Base-by-base conservation (phyloP, 139 green algal species). In the Nannochloris sp. region DNA sequence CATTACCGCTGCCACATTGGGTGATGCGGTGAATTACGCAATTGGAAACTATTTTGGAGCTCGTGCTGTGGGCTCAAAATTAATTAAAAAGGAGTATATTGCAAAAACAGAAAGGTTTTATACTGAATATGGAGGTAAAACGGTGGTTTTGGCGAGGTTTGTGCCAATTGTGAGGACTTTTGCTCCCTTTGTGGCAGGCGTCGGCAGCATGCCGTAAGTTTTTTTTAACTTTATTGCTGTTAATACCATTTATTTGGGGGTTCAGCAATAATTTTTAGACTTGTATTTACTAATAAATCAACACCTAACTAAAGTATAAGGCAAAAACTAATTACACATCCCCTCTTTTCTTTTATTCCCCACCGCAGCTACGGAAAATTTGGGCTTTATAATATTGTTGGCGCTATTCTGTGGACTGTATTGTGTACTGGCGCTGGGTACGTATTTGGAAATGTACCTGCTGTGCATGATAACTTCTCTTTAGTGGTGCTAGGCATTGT, bases 131-230 rank as follows among this genome's bases (percentile, higher is more conserved):
- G 89, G 89, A 12, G 86, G 81, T 62, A 93, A 93, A 71, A 90
- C 88, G 5, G 77, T 97, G 14, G 88, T 97, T 37, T 75, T 97
- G 51, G 90, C 88, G 3, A 81, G 90, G 30, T 97, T 97, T 64
- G 81, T 97, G 36, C 88, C 90, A 55, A 96, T 97, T 60, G 81
- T 97, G 0, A 81, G 91, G 27, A 97, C 91, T 6, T 93, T 96
- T 67, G 91, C 91, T 15, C 91, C 91, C 8, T 97, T 97, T 67
- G 86, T 97, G 14, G 91, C 91, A 2, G 91, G 91, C 31, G 80
- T 97, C 8, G 86, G 83, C 23, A 79, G 59, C 45, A 95, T 96
- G 89, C 32, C 71, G 1, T 95, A 92, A n/a, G n/a, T n/a, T n/a
- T n/a, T n/a, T n/a, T n/a, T n/a, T n/a, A n/a, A 29, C 9, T 59